Base-by-base conservation (phyloP, 2,329 filamentous ascomycete species). In the Sarocladium brachiariae region DNA sequence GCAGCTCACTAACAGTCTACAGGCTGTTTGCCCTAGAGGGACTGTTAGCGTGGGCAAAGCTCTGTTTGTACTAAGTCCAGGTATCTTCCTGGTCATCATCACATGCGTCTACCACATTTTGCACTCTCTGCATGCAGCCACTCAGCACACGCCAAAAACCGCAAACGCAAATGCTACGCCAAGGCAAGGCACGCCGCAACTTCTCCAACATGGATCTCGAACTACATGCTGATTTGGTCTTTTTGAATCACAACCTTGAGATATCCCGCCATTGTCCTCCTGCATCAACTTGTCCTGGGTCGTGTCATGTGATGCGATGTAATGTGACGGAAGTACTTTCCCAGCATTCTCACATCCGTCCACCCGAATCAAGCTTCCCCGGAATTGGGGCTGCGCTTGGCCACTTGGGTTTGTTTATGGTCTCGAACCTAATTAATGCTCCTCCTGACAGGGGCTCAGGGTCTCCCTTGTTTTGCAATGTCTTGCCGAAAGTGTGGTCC, bases 291-390 rank as follows among this genome's bases (percentile, higher is more conserved):
- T 19, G 8, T 4, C 4, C 37, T 41, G 8, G 16, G 4, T 4
- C 21, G 19, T n/a, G n/a, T n/a, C n/a, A n/a, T n/a, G n/a, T n/a
- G n/a, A n/a, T n/a, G n/a, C n/a, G n/a, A n/a, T n/a, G n/a, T n/a
- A n/a, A n/a, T n/a, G 39, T 23, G 27, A 45, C 39, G 39, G 39
- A 45, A 45, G 39, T 25, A 23, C 9, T 45, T 45, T 45, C 39
- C 39, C 39, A 13, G 37, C 37, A 41, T 24, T 4, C 37, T 13
- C 13, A n/a, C 39, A 8, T 45, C 39, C 39, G 39, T 18, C 39
- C 39, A 45, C 23, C 39, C 39, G 39, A 30, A n/a, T 23, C 13
- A n/a, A 45, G 10, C 21, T 45, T 14, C 39, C 39, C 39, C 39
- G 21, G 39, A 30, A 9, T 30, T 45, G 24, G 21, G 8, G 33